phyloP scores from a whole-genome alignment of 164 flowering plant species.

The Aristolochia contorta region DNA sequence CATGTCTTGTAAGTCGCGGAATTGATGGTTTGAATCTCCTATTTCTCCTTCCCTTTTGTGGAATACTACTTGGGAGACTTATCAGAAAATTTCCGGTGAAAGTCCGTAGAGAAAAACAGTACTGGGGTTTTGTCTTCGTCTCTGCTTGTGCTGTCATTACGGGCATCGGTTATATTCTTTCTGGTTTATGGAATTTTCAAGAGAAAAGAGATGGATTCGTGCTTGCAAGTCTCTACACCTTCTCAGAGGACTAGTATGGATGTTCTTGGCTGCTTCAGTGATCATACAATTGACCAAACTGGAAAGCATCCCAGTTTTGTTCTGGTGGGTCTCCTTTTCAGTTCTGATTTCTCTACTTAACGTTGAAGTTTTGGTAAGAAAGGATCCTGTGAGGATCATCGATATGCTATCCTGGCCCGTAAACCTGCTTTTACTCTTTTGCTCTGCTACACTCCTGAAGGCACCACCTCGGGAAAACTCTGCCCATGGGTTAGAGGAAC shows the following conservation, averaged over 20 bases:
- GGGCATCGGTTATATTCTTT: slow-evolving; percentile 25
- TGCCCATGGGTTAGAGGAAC: slow-evolving; percentile 26
- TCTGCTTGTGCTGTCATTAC: slow-evolving; percentile 37
- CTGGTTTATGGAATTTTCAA: slow-evolving; percentile 22
- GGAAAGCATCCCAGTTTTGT: slow-evolving; percentile 20
- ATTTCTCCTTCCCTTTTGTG: slow-evolving; percentile 29
- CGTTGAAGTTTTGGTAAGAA: slow-evolving; percentile 20
- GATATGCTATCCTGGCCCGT: slow-evolving; percentile 44
- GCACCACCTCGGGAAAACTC: not conserved
- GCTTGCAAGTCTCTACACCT: slow-evolving; percentile 14
- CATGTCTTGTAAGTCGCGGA: slow-evolving; percentile 26
- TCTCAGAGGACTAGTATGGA: slow-evolving; percentile 48
- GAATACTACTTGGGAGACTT: slow-evolving; percentile 19
- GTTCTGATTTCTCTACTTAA: slow-evolving; percentile 35
- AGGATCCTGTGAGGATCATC: slow-evolving; percentile 14
- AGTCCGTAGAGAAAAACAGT: slow-evolving; percentile 17
- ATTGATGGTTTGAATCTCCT: slow-evolving; percentile 40
- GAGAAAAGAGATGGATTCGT: slow-evolving; percentile 7
- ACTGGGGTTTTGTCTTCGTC: slow-evolving; percentile 20
- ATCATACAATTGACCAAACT: slow-evolving; percentile 23
- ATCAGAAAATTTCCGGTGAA: slow-evolving; percentile 9
- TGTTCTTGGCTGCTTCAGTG: slow-evolving; percentile 37
- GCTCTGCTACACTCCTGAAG: slow-evolving; percentile 27
- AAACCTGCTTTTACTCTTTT: slow-evolving; percentile 40
- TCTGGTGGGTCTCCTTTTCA: slow-evolving; percentile 63